phyloP scores from a whole-genome alignment of 2,329 filamentous ascomycete genomes.

The Calonectria hawksworthii region DNA sequence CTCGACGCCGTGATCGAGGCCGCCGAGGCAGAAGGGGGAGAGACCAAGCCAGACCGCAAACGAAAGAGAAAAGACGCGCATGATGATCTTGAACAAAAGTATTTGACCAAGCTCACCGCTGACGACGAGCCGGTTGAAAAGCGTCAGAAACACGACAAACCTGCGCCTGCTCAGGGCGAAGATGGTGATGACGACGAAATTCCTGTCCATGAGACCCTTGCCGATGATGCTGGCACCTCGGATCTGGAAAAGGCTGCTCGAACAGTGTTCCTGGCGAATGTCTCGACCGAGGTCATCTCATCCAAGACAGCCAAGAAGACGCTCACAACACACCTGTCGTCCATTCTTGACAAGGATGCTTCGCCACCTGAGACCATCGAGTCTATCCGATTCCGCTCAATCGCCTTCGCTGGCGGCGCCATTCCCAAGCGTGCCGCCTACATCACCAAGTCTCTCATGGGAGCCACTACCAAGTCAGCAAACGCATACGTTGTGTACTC shows the following conservation, averaged over 20 bases:
- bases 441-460: conserved; percentile 91
- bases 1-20: conserved; percentile 54
- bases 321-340: conserved; percentile 82
- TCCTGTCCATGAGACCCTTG: conserved; percentile 71
- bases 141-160: conserved; percentile 60
- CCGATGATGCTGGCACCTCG: conserved; percentile 64
- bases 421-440: conserved; percentile 96
- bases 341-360: conserved; percentile 72
- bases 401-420: conserved; percentile 81
- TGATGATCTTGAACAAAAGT: conserved; percentile 78
- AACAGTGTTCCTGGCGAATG: conserved; percentile 94
- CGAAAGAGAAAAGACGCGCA: conserved; percentile 77
- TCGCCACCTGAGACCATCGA: conserved; percentile 80
- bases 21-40: conserved; percentile 49
- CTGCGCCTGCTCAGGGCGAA: conserved; percentile 47
- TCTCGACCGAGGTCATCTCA: conserved; percentile 85
- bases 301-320: conserved; percentile 86
- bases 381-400: conserved; percentile 94
- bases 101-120: conserved; percentile 75
- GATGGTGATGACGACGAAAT: conserved; percentile 61
- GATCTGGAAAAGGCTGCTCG: conserved; percentile 89
- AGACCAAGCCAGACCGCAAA: conserved; percentile 66
- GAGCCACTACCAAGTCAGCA: conserved; percentile 89
- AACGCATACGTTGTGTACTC: conserved; percentile 96
- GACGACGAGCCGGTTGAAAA: conserved; percentile 70